Percentiles rank a stretch among this genome's conserved stretches.
Evolutionary conservation across 2,329 filamentous ascomycete genomes (phyloP).

Genomic region (Botrytis deweyae): DNA sequence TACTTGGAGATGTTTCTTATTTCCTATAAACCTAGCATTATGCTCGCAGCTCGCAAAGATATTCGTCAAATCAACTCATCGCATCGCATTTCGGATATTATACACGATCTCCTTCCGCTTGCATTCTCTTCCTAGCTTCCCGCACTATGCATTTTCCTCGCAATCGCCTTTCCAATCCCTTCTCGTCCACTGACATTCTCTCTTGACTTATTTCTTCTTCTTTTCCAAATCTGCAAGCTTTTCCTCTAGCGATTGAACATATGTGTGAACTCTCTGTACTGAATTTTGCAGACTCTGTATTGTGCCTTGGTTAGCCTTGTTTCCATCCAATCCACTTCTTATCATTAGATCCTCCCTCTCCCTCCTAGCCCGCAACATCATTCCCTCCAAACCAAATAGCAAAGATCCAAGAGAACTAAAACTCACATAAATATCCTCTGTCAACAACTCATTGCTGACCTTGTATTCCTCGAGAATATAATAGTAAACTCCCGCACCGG

Average conservation of each 20-base stretch:
- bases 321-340: not conserved
- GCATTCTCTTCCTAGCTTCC: not conserved
- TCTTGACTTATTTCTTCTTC: constrained; percentile 55
- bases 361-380: not conserved
- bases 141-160: not conserved
- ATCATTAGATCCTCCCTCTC: not conserved
- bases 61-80: constrained; percentile 6
- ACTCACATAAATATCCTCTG: constrained; percentile 94
- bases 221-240: constrained; percentile 69
- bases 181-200: not conserved
- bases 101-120: constrained; percentile 6
- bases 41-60: not conserved
- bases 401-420: constrained; percentile 33
- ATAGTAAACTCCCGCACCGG: constrained; percentile 82
- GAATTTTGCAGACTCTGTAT: constrained; percentile 78
- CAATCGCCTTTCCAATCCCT: not conserved
- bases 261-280: constrained; percentile 80
- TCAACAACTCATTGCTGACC: constrained; percentile 87
- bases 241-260: constrained; percentile 78
- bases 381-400: not conserved
- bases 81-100: constrained; percentile 15
- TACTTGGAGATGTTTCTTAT: constrained; percentile 11
- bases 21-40: constrained; percentile 2
- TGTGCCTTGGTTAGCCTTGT: not conserved
- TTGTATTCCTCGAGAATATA: constrained; percentile 94